Evolutionary conservation across 495 filamentous ascomycete species (phyloP), one percentile per base, ranked within the genome.

Genomic region (Penicillium bialowiezense): DNA sequence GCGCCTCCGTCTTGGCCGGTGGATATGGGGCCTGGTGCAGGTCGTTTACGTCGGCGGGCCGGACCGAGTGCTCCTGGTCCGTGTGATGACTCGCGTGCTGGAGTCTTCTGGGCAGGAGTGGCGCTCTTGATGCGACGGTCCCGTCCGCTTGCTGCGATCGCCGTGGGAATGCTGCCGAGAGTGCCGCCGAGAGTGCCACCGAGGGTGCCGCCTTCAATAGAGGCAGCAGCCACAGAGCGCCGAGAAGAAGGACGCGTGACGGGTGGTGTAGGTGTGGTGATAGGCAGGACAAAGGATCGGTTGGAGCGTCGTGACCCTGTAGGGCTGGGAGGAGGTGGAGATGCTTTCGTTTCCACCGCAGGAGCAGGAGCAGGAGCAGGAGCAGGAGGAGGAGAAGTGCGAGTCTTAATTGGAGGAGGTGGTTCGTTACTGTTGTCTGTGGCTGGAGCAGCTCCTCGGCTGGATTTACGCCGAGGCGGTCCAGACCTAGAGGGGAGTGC

Each of bases 11-110:
- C 83, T 48, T 81, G 81, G 15, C 79, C 83, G 13, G 80, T 80
- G 24, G 71, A 73, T n/a, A 93, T 80, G 29, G 84, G 78, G 20
- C 86, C 91, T 8, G 89, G 90, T 10, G 87, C 87, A 19, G 87
- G 88, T 26, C 87, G 84, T 66, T 87, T 91, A 32, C 68, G 78
- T 56, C 68, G 77, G 56, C 77, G 74, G 53, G 51, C 64, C 41
- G 67, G 74, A 12, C 68, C 77, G 21, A 74, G 75, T 14, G 71
- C 63, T 6, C 72, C 71, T 15, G 75, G 69, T 8, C 71, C 71
- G n/a, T 76, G 67, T 9, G 74, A 69, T 13, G 66, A 55, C 20
- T 82, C 72, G n/a, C 73, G 74, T 21, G 73, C 71, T 1, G 79
- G 79, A 2, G 77, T 80, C 51, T 76, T 76, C 20, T 72, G 68